phyloP scores from a whole-genome alignment of 495 filamentous ascomycete genomes.

The Choiromyces venosus region DNA sequence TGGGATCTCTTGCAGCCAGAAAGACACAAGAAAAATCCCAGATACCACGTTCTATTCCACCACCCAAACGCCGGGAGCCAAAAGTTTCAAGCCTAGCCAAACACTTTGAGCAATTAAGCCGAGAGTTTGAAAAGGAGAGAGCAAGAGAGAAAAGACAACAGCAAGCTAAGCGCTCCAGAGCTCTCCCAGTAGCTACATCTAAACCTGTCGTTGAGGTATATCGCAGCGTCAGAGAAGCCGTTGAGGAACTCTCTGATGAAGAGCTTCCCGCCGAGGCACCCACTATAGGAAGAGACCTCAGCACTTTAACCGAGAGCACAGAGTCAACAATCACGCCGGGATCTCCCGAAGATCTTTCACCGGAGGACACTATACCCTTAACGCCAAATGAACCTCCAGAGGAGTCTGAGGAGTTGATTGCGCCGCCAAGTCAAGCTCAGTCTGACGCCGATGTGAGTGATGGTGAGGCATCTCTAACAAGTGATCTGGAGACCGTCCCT shows the following conservation, averaged over 20 bases:
- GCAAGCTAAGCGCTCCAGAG: constrained; percentile 72
- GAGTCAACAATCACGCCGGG: constrained; percentile 29
- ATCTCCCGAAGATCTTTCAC: constrained; percentile 31
- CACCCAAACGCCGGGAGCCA: constrained; percentile 50
- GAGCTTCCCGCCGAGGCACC: constrained; percentile 43
- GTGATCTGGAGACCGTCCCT: constrained; percentile 32
- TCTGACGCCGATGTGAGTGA: constrained; percentile 40
- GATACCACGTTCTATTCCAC: constrained; percentile 76
- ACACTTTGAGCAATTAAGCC: constrained; percentile 92
- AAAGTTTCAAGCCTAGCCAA: constrained; percentile 83
- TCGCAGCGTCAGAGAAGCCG: constrained; percentile 83
- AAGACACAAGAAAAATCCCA: constrained; percentile 54
- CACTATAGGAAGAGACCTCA: constrained; percentile 41
- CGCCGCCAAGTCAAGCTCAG: constrained; percentile 29
- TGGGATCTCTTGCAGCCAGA: constrained; percentile 43
- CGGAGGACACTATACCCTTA: constrained; percentile 6
- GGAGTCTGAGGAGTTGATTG: constrained; percentile 19
- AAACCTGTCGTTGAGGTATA: constrained; percentile 96
- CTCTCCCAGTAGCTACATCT: constrained; percentile 83
- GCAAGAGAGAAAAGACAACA: constrained; percentile 76
- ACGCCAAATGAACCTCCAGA: constrained; percentile 20
- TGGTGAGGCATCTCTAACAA: constrained; percentile 35
- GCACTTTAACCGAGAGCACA: constrained; percentile 42
- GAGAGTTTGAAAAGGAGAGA: constrained; percentile 94
- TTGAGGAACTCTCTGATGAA: constrained; percentile 68